These are phyloP conservation scores for Puccinia novopanici DNA, from an alignment of 1,284 basidiomycete species.

Conservation along the genomic window DNA sequence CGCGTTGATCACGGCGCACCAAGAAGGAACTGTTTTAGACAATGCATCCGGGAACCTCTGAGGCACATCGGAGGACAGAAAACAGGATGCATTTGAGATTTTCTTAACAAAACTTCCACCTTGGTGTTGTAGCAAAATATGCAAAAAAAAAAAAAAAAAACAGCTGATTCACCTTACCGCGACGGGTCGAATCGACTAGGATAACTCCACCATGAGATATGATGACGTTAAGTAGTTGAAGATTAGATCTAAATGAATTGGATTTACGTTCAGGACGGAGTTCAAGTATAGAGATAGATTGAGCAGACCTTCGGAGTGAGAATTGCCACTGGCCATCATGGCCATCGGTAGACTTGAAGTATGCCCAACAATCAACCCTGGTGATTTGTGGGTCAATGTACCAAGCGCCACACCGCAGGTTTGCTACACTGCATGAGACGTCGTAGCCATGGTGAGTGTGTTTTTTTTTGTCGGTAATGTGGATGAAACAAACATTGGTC, in stretches of 20 bases:
- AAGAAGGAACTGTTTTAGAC: conserved; percentile 90
- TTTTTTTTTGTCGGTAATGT: neutral
- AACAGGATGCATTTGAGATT: neutral
- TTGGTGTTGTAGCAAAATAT: neutral
- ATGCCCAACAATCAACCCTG: conserved; percentile 64
- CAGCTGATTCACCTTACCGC: conserved; percentile 69
- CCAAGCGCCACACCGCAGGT: conserved; percentile 92
- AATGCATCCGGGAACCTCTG: conserved; percentile 86
- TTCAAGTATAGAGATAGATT: neutral
- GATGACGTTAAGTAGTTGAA: conserved; percentile 73
- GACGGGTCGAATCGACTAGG: conserved; percentile 86
- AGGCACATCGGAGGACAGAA: neutral
- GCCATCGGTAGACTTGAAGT: conserved; percentile 98
- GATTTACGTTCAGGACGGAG: conserved; percentile 8
- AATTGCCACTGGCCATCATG: conserved; percentile 67
- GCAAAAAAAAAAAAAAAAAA: too few species aligned
- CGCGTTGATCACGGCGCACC: conserved; percentile 88
- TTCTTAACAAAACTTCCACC: conserved; percentile 13
- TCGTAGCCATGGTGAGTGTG: conserved; percentile 20
- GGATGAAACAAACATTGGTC: neutral
- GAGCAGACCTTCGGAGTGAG: neutral
- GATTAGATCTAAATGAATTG: conserved; percentile 68
- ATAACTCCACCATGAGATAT: conserved; percentile 70
- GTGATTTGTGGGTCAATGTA: conserved; percentile 70
- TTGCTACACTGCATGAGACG: conserved; percentile 65